A percentile compares a stretch with the other conserved stretches of the same genome.
These are phyloP conservation scores for Aspergillus biplanus DNA, from an alignment of 495 filamentous ascomycete genomes.

Conservation along the genomic window DNA sequence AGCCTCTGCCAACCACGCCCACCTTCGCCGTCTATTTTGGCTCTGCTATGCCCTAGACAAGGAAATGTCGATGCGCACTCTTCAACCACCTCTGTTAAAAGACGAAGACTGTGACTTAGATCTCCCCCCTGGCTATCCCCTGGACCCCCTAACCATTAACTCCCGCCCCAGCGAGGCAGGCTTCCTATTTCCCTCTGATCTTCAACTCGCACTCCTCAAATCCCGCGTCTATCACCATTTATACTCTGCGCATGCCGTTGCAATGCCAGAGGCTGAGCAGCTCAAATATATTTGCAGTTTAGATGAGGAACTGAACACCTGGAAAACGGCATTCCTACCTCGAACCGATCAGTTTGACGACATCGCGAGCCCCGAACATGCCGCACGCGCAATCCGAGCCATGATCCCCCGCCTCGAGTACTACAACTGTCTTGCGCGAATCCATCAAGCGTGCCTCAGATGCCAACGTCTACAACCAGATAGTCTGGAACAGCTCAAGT, in stretches of 20 bases:
- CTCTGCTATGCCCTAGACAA: slow-evolving; percentile 40
- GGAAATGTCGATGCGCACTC: slow-evolving; percentile 34
- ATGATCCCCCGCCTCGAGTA: slow-evolving; percentile 36
- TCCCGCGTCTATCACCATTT: slow-evolving; percentile 33
- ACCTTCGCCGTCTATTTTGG: slow-evolving; percentile 42
- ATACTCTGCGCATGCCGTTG: slow-evolving; percentile 24
- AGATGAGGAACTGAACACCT: slow-evolving; percentile 31
- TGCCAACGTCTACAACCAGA: neutral
- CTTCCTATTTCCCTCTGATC: slow-evolving; percentile 35
- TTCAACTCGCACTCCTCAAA: slow-evolving; percentile 35
- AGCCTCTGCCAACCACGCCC: slow-evolving; percentile 15
- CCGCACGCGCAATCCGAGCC: slow-evolving; percentile 33
- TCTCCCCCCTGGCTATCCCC: slow-evolving; percentile 30
- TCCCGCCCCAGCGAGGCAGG: slow-evolving; percentile 26
- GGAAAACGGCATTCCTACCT: slow-evolving; percentile 29
- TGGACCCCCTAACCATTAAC: slow-evolving; percentile 27
- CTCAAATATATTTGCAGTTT: slow-evolving; percentile 34
- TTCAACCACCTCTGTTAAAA: slow-evolving; percentile 33
- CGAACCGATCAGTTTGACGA: slow-evolving; percentile 31
- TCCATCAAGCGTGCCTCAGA: slow-evolving; percentile 30
- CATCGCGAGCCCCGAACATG: slow-evolving; percentile 20
- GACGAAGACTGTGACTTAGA: slow-evolving; percentile 38
- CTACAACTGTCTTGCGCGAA: slow-evolving; percentile 32
- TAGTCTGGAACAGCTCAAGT: slow-evolving; percentile 20
- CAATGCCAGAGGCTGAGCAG: slow-evolving; percentile 25